A percentile compares a stretch with the other conserved stretches of the same genome.
Conservation (phyloP, 2,329 filamentous ascomycete species). For the Penicillium sp. region DNA sequence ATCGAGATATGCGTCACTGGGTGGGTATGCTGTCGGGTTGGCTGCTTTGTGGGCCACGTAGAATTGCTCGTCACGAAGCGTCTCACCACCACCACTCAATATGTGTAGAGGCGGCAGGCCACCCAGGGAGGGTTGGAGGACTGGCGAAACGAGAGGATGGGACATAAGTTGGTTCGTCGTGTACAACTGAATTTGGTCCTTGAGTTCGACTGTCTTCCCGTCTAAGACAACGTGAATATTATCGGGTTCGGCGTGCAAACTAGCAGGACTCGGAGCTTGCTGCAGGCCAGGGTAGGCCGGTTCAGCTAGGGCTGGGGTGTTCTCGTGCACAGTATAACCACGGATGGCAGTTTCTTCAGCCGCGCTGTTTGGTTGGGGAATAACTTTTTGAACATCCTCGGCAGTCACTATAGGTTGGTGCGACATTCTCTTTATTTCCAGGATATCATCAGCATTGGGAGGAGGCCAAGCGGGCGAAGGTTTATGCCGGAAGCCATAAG, state of each 20-base stretch:
- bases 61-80: conserved; percentile 90
- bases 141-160: conserved; percentile 86
- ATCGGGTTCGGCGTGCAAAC: conserved; percentile 25
- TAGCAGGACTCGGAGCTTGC: conserved; percentile 14
- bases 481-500: conserved; percentile 83
- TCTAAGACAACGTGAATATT: conserved; percentile 67
- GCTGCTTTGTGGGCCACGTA: conserved; percentile 94
- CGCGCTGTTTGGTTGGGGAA: conserved; percentile 17
- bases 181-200: conserved; percentile 89
- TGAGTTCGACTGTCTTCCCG: conserved; percentile 68
- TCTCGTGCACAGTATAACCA: conserved; percentile 27
- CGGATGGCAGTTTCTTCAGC: conserved; percentile 34
- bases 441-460: conserved; percentile 72
- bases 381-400: conserved; percentile 21
- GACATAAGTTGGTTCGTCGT: conserved; percentile 79
- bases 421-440: conserved; percentile 47
- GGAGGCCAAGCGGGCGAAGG: conserved; percentile 92
- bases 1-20: conserved; percentile 61
- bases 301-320: conserved; percentile 10
- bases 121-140: conserved; percentile 82
- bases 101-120: conserved; percentile 86
- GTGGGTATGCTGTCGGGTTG: conserved; percentile 73
- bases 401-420: conserved; percentile 42
- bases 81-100: conserved; percentile 81
- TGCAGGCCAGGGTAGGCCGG: conserved; percentile 26